Percentiles rank a stretch among this genome's conserved stretches.
These are phyloP conservation scores for Malus orientalis DNA, from an alignment of 306 rosid genomes.

Conservation along the genomic window DNA sequence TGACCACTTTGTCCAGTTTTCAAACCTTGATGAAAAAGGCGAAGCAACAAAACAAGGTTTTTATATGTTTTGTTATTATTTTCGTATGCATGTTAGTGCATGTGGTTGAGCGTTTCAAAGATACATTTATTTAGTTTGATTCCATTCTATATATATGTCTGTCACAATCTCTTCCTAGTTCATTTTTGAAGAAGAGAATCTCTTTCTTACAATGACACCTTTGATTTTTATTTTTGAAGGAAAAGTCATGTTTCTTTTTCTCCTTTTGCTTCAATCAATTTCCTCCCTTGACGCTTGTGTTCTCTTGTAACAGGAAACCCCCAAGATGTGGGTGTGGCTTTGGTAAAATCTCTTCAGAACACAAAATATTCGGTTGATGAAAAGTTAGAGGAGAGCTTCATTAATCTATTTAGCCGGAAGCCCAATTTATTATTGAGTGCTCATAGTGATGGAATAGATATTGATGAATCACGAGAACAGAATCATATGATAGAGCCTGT, in stretches of 20 bases:
- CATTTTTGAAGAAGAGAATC: background rate
- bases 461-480: constrained; percentile 24
- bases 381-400: constrained; percentile 61
- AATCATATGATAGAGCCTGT: constrained; percentile 18
- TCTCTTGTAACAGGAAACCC: constrained; percentile 46
- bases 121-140: background rate
- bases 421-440: constrained; percentile 26
- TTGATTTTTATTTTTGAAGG: background rate
- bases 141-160: background rate
- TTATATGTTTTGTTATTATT: background rate
- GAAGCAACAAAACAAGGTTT: constrained; percentile 47
- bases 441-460: constrained; percentile 19
- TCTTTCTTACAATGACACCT: background rate
- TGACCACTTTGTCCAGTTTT: constrained; percentile 78
- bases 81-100: background rate
- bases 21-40: constrained; percentile 54
- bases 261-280: constrained; percentile 3
- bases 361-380: constrained; percentile 72
- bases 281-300: constrained; percentile 2
- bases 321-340: constrained; percentile 66
- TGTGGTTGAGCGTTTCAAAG: background rate
- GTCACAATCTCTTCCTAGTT: background rate
- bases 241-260: background rate
- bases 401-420: constrained; percentile 48
- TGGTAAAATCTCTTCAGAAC: constrained; percentile 82